Evolutionary conservation across 2,329 filamentous ascomycete species (phyloP).

Genomic region (Aspergillus latus): DNA sequence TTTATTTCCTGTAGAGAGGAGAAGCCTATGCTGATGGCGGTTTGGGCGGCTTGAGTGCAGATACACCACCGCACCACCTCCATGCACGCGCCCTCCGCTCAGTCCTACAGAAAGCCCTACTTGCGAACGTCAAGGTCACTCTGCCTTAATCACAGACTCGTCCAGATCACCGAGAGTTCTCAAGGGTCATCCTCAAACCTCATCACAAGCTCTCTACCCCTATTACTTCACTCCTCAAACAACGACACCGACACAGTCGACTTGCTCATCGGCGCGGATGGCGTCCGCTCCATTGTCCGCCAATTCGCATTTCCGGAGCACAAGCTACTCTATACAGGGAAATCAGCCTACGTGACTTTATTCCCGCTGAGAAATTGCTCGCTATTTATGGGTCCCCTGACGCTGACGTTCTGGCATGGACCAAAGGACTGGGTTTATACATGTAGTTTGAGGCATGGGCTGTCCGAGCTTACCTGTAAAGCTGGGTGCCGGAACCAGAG

Average conservation of each 20-base stretch:
- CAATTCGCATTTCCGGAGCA: conserved; percentile 16
- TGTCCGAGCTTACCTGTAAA: conserved; percentile 15
- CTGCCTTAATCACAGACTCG: conserved; percentile 10
- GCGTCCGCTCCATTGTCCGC: conserved; percentile 18
- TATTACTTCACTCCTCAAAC: conserved; percentile 11
- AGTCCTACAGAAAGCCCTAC: conserved; percentile 13
- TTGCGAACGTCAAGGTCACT: conserved; percentile 3
- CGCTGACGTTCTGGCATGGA: conserved; percentile 20
- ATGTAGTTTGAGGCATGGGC: conserved; percentile 14
- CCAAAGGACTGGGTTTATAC: conserved; percentile 16
- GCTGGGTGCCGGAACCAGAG: background rate
- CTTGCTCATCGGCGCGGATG: conserved; percentile 17
- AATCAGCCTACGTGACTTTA: conserved; percentile 15
- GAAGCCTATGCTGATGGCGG: background rate
- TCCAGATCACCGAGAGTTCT: background rate
- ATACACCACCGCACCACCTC: conserved; percentile 9
- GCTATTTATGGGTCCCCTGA: conserved; percentile 13
- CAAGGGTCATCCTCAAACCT: background rate
- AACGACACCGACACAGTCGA: conserved; percentile 10
- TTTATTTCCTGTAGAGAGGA: background rate
- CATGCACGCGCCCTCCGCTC: conserved; percentile 16
- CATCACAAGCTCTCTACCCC: background rate
- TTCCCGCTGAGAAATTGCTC: conserved; percentile 9
- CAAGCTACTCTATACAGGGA: conserved; percentile 13
- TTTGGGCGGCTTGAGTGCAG: no score